Evolutionary conservation across 2,329 filamentous ascomycete species (phyloP).

Genomic region (Apiospora hydei): DNA sequence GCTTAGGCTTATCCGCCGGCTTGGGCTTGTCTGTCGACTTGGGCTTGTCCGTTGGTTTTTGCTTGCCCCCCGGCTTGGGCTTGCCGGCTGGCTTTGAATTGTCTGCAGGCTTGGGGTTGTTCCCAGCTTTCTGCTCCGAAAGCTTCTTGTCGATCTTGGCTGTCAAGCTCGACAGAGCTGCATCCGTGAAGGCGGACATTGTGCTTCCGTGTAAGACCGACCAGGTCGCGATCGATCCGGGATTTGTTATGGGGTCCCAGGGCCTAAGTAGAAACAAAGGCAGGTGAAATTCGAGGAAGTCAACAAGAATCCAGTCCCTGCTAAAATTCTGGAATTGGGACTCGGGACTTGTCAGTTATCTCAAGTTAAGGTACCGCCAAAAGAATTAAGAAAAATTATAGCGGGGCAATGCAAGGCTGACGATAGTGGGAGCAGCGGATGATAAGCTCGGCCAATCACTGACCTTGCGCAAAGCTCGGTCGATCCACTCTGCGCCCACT

Average conservation of each 20-base stretch:
- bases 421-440: neutral
- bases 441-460: neutral
- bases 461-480: neutral
- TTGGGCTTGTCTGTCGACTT: conserved; percentile 33
- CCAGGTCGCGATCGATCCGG: neutral
- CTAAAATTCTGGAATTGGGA: conserved; percentile 1
- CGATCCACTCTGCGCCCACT: neutral
- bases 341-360: conserved; percentile 8
- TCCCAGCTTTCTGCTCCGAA: conserved; percentile 42
- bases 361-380: conserved; percentile 6
- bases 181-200: conserved; percentile 55
- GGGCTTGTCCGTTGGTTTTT: conserved; percentile 31
- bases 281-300: neutral
- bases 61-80: neutral
- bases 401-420: conserved; percentile 23
- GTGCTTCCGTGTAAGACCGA: neutral
- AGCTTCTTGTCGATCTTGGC: conserved; percentile 64
- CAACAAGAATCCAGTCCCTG: neutral
- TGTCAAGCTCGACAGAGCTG: conserved; percentile 60
- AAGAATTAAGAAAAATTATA: conserved; percentile 23
- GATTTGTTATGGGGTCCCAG: neutral
- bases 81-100: neutral
- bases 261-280: neutral
- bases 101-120: conserved; percentile 31
- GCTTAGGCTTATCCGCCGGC: conserved; percentile 31